Evolutionary conservation across 768 basidiomycete species (phyloP).

Genomic region (Phanerochaete sordida): DNA sequence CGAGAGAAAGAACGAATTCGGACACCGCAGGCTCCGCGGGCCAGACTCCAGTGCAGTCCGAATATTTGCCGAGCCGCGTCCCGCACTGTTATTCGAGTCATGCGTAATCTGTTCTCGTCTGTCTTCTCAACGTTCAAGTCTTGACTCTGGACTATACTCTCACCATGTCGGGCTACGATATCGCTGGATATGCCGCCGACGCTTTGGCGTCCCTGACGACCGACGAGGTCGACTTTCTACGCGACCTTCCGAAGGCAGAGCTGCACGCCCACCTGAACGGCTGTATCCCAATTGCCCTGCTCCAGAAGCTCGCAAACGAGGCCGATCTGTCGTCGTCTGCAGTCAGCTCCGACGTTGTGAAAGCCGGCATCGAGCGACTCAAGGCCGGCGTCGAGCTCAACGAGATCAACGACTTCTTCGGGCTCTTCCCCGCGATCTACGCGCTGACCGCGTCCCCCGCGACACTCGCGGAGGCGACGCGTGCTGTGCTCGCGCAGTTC

Average conservation of each 20-base stretch:
- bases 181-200: constrained; percentile 32
- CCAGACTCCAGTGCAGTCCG: no score
- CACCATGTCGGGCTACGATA: neutral
- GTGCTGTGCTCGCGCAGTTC: constrained; percentile 64
- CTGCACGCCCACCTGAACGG: constrained; percentile 86
- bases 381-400: constrained; percentile 40
- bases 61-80: no score
- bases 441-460: constrained; percentile 62
- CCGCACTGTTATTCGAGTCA: neutral
- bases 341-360: constrained; percentile 25
- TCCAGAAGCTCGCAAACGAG: constrained; percentile 59
- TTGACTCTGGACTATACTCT: no score
- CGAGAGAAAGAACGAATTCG: no score
- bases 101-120: neutral
- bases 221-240: constrained; percentile 56
- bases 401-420: constrained; percentile 71
- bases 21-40: no score
- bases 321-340: constrained; percentile 1
- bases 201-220: constrained; percentile 54
- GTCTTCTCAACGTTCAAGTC: neutral
- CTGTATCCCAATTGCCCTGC: constrained; percentile 64
- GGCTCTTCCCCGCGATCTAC: constrained; percentile 75
- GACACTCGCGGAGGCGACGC: constrained; percentile 51
- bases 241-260: constrained; percentile 72
- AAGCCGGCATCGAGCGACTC: constrained; percentile 39